Evolutionary conservation across 2,329 filamentous ascomycete species (phyloP), one percentile per base, ranked within the genome.

Genomic region (Pseudogymnoascus sp.): DNA sequence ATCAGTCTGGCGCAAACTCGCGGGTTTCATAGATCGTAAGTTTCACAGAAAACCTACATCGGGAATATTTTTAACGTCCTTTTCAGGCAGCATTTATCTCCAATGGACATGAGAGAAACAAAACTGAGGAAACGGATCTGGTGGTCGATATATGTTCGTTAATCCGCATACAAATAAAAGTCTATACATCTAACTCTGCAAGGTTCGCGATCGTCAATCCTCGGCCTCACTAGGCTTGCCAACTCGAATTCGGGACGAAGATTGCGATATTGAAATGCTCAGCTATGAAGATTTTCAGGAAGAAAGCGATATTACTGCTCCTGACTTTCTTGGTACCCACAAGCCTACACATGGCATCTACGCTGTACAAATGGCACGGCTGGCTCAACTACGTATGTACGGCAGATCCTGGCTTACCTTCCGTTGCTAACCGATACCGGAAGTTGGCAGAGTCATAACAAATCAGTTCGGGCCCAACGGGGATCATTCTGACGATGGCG

Each of bases 1-100:
- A 81, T 82, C 25, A 78, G 77, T 7, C 71, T 83, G 8, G 80
- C 81, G 0, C 79, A 83, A 67, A 81, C 80, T 0, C 75, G 77
- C 60, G 78, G 77, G 1, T 69, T 80, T 3, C 78, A 80, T 66
- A 72, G 78, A 4, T 70, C 69, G 12, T 65, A 67, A 10, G 68
- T 64, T 65, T 35, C 21, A 31, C 72, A 65, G 23, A 23, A 23
- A 71, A n/a, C 47, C 44, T 12, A 2, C 28, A n/a, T 16, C 31
- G 31, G 35, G 6, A 23, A 1, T 2, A 37, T 31, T 31, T n/a
- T 21, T n/a, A n/a, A 23, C 33, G 6, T 8, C 31, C 42, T 38
- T 60, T 21, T 5, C 59, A n/a, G 31, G 11, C 28, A 60, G 35
- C 16, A 25, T 38, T 60, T 50, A 28, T 62, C 63, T 11, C 59